Conservation (phyloP, 495 filamentous ascomycete genomes). For the Tuber brumale region DNA sequence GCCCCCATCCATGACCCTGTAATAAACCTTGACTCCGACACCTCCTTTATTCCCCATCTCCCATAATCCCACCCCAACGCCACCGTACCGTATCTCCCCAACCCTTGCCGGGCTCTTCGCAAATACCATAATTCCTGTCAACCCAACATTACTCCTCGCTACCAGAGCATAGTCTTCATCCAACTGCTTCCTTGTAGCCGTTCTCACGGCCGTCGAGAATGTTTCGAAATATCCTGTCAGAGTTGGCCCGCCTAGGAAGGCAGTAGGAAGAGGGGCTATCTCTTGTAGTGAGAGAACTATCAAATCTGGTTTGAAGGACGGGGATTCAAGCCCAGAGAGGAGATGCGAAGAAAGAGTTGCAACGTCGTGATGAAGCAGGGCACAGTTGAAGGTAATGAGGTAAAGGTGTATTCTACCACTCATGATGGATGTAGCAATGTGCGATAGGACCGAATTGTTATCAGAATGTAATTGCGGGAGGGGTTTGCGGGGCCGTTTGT, state of each 20-base stretch:
- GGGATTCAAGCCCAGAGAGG: slow-evolving; percentile 56
- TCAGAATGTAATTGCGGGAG: neutral
- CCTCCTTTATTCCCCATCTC: slow-evolving; percentile 95
- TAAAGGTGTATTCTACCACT: slow-evolving; percentile 48
- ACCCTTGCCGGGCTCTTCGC: slow-evolving; percentile 54
- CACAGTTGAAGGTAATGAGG: slow-evolving; percentile 88
- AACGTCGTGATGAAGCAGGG: slow-evolving; percentile 52
- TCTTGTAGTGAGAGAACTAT: slow-evolving; percentile 81
- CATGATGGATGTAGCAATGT: neutral
- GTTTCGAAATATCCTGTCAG: slow-evolving; percentile 67
- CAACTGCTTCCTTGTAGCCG: slow-evolving; percentile 50
- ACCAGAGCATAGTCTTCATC: slow-evolving; percentile 49
- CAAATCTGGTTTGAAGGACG: slow-evolving; percentile 54
- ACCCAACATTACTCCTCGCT: slow-evolving; percentile 63
- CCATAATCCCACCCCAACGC: slow-evolving; percentile 70
- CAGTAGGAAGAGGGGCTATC: slow-evolving; percentile 71
- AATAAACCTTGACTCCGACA: slow-evolving; percentile 66
- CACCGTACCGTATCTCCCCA: slow-evolving; percentile 58
- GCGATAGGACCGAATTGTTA: neutral
- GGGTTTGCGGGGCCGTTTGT: neutral
- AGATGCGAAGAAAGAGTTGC: slow-evolving; percentile 63
- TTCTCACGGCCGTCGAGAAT: slow-evolving; percentile 61
- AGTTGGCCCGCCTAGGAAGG: slow-evolving; percentile 79
- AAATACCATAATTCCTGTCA: slow-evolving; percentile 85
- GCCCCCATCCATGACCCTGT: slow-evolving; percentile 31